Percentiles rank a stretch among this genome's conserved stretches.
Evolutionary conservation across 306 rosid species (phyloP).

Genomic region (Vicia sativa): DNA sequence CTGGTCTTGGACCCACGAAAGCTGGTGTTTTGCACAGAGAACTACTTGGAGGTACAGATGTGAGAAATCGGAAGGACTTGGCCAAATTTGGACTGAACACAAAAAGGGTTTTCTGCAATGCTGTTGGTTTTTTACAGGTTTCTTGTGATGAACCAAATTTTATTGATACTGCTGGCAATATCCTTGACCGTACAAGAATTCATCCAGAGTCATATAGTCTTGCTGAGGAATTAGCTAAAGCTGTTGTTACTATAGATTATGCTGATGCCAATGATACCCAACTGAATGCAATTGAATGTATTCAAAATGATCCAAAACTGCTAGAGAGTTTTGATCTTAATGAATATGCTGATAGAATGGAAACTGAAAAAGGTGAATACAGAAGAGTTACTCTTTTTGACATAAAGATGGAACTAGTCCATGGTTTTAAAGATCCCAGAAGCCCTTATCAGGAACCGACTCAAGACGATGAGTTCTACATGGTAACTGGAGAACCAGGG

Average conservation of each 20-base stretch:
- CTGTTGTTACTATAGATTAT: slow-evolving; percentile 40
- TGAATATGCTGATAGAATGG: slow-evolving; percentile 43
- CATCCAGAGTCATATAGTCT: slow-evolving; percentile 58
- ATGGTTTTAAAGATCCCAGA: slow-evolving; percentile 57
- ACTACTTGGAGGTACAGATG: slow-evolving; percentile 39
- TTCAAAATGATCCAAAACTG: slow-evolving; percentile 46
- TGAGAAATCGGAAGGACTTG: slow-evolving; percentile 48
- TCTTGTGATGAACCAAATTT: slow-evolving; percentile 38
- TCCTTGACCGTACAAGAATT: slow-evolving; percentile 51
- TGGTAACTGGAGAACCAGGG: slow-evolving; percentile 51
- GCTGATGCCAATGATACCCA: slow-evolving; percentile 34
- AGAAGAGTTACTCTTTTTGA: slow-evolving; percentile 44
- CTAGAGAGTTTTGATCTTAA: slow-evolving; percentile 47
- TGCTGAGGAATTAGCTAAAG: slow-evolving; percentile 51
- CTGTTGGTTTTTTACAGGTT: slow-evolving; percentile 51
- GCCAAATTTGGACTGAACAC: slow-evolving; percentile 45
- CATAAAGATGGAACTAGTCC: slow-evolving; percentile 49
- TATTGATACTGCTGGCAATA: slow-evolving; percentile 35
- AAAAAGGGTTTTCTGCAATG: slow-evolving; percentile 50
- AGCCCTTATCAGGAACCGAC: slow-evolving; percentile 44
- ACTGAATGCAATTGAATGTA: slow-evolving; percentile 41
- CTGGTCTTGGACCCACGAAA: slow-evolving; percentile 55
- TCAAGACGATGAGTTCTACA: slow-evolving; percentile 50
- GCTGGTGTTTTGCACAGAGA: slow-evolving; percentile 44
- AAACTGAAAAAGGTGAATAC: slow-evolving; percentile 43